Evolutionary conservation across 1,139 yeast species (phyloP).

Genomic region (Taiozyma onychis): DNA sequence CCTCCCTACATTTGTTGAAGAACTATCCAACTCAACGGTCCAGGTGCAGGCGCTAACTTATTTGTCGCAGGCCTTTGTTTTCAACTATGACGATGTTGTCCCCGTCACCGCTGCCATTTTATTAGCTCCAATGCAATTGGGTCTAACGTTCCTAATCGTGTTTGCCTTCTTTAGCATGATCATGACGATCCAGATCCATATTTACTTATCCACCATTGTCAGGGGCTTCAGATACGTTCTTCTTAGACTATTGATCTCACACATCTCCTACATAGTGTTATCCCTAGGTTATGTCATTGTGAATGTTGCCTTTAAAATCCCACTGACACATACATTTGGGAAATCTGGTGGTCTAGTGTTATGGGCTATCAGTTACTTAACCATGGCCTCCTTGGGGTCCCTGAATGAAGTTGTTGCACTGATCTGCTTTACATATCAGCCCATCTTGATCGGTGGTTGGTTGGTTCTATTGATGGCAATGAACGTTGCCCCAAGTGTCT

Average conservation of each 20-base stretch:
- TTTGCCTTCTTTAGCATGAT: slow-evolving; percentile 56
- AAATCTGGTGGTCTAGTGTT: slow-evolving; percentile 54
- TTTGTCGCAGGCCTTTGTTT: slow-evolving; percentile 15
- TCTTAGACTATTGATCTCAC: slow-evolving; percentile 42
- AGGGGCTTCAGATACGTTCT: slow-evolving; percentile 39
- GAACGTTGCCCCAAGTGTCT: slow-evolving; percentile 55
- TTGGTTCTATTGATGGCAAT: slow-evolving; percentile 51
- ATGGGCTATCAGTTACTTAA: slow-evolving; percentile 55
- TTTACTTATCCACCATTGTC: slow-evolving; percentile 38
- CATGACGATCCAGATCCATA: slow-evolving; percentile 50
- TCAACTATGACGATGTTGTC: slow-evolving; percentile 38
- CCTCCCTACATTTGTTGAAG: not conserved
- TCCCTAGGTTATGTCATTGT: slow-evolving; percentile 51
- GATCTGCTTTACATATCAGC: slow-evolving; percentile 37
- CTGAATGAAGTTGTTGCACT: slow-evolving; percentile 52
- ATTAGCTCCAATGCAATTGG: slow-evolving; percentile 64
- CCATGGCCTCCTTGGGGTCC: slow-evolving; percentile 55
- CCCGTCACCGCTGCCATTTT: slow-evolving; percentile 47
- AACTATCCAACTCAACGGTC: not conserved
- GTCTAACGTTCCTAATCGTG: slow-evolving; percentile 65
- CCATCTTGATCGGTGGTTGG: slow-evolving; percentile 56
- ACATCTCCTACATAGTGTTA: slow-evolving; percentile 44
- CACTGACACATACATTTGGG: slow-evolving; percentile 48
- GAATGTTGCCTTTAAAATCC: slow-evolving; percentile 52
- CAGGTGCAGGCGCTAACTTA: not conserved